Conservation (phyloP, 148 eudicot genomes). For the Silene latifolia region DNA sequence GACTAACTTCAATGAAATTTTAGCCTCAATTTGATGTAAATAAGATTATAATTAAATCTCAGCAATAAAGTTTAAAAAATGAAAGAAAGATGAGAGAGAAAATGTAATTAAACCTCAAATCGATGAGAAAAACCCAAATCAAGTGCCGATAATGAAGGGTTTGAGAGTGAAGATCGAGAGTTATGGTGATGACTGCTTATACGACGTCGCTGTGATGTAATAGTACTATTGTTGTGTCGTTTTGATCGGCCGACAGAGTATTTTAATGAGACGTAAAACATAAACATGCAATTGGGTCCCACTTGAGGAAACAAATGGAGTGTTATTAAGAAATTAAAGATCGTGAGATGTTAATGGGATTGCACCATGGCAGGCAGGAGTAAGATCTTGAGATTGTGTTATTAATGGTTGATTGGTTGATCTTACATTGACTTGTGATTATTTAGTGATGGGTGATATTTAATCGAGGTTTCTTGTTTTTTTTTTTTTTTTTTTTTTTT, state of each 20-base stretch:
- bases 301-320: background rate
- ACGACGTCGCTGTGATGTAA: background rate
- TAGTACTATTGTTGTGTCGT: too few species aligned
- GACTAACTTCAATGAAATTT: background rate
- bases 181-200: background rate
- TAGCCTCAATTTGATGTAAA: background rate
- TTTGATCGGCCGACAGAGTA: background rate
- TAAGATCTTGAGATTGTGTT: background rate
- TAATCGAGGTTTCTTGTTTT: too few species aligned
- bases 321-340: background rate
- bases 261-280: background rate
- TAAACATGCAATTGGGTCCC: background rate
- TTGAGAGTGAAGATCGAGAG: background rate
- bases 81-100: background rate
- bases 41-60: background rate
- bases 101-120: conserved; percentile 2
- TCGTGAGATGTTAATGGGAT: background rate
- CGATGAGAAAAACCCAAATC: background rate
- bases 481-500: too few species aligned
- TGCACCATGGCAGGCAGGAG: background rate
- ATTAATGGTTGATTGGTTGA: too few species aligned
- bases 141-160: background rate
- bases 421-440: too few species aligned
- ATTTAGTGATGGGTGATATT: too few species aligned
- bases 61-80: background rate